phyloP scores from a whole-genome alignment of 176 grass and related monocot species.

The Calamus simplicifolius region DNA sequence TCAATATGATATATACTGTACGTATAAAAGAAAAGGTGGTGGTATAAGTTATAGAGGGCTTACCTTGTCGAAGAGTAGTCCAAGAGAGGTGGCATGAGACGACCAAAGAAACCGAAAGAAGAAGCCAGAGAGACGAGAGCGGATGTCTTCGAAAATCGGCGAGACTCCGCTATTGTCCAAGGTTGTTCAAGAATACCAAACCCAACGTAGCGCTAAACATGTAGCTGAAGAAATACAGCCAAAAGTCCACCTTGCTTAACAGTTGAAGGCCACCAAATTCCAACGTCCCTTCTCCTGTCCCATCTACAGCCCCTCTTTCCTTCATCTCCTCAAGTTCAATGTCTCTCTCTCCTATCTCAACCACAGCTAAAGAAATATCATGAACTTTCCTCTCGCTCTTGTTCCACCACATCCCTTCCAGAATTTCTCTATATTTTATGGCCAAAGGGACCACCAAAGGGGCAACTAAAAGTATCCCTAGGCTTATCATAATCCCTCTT shows the following conservation, averaged over 20 bases:
- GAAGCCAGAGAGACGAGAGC: constrained; percentile 80
- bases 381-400: constrained; percentile 65
- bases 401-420: constrained; percentile 32
- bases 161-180: constrained; percentile 95
- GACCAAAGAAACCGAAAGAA: constrained; percentile 95
- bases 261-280: constrained; percentile 64
- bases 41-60: not conserved
- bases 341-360: constrained; percentile 26
- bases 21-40: constrained; percentile 3
- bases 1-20: not conserved
- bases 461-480: constrained; percentile 44
- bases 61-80: constrained; percentile 92
- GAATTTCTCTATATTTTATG: constrained; percentile 33
- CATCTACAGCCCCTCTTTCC: not conserved
- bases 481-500: constrained; percentile 44
- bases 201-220: constrained; percentile 87
- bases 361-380: constrained; percentile 34
- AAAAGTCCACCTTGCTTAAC: constrained; percentile 65
- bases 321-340: constrained; percentile 11
- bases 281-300: constrained; percentile 3
- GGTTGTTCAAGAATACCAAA: constrained; percentile 89
- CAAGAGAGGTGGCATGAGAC: constrained; percentile 76
- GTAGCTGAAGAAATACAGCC: constrained; percentile 94
- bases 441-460: constrained; percentile 53
- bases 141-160: constrained; percentile 42